Evolutionary conservation across 1,284 basidiomycete genomes (phyloP), one percentile per base, ranked within the genome.

Genomic region (Cerioporus squamosus): DNA sequence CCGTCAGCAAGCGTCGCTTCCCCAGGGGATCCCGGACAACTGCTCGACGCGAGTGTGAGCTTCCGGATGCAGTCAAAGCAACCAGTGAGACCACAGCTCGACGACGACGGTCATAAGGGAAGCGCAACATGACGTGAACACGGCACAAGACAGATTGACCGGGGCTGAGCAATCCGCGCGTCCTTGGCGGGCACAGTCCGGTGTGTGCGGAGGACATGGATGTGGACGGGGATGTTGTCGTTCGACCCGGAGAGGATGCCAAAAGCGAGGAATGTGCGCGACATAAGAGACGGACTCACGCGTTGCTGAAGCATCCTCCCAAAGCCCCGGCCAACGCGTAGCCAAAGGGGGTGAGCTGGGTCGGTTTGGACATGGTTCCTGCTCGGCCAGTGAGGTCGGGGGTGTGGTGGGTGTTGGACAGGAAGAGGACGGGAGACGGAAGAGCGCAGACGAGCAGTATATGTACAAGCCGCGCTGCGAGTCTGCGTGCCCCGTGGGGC

Each of bases 301-400:
- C 94, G 68, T 93, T 94, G 65, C 91, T 91, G 74, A 97, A 93
- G 70, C 94, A 93, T 51, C 91, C 96, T 53, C 97, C 95, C 48
- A 99, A 83, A 4, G 97, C 97, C 9, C 97, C 97, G 44, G 95
- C 95, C 52, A 99, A 81, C 5, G 97, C 97, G 68, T 94, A 88
- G 8, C 92, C 95, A 68, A 98, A 91, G 0, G 97, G 94, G 0
- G 95, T 97, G 53, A 98, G 79, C 58, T 76, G 72, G 20, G 80
- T 78, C 26, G 82, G 81, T 74, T 87, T 87, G 46, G 86, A 71
- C 85, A 88, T 88, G 20, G 26, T 44, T 36, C 33, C 3, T 36
- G 33, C 33, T 4, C 33, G 33, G 10, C 29, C 29, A 10, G 5
- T 10, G 29, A 10, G 29, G 29, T 12, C 1, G 12, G 9, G 33